Conservation (phyloP, 108 stramenopile species). For the Pseudonitzschia pungens region DNA sequence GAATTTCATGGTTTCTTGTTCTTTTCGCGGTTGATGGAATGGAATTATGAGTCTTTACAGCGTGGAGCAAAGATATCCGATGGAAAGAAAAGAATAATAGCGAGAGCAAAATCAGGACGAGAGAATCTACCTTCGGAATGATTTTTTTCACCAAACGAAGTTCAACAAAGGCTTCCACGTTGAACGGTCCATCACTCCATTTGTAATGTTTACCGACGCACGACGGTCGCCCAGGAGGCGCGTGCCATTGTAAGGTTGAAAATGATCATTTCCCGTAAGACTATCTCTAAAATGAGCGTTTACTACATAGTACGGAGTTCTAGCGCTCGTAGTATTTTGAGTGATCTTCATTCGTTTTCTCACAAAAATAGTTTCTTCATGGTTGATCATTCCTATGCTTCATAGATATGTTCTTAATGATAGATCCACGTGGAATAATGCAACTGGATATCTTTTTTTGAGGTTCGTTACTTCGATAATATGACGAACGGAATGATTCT, state of each 20-base stretch:
- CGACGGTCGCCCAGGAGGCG: background rate
- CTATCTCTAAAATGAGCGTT: too few relatives aligned
- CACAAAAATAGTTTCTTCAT: too few relatives aligned
- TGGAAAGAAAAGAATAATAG: background rate
- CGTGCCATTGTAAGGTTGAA: background rate
- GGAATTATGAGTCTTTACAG: background rate
- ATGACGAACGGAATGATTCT: too few relatives aligned
- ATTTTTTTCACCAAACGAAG: background rate
- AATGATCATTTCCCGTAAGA: background rate
- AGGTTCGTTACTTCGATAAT: too few relatives aligned
- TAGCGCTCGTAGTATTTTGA: too few relatives aligned
- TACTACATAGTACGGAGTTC: too few relatives aligned
- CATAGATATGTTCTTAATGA: too few relatives aligned
- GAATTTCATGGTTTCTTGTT: constrained; percentile 57
- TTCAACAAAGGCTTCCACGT: background rate
- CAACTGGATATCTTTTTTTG: too few relatives aligned
- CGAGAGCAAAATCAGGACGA: background rate
- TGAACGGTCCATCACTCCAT: background rate
- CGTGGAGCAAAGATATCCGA: background rate
- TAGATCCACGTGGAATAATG: too few relatives aligned
- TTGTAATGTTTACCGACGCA: background rate
- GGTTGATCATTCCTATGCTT: too few relatives aligned
- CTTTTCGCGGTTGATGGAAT: background rate
- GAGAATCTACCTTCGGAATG: background rate
- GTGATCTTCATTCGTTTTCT: too few relatives aligned